A percentile compares a stretch with the other conserved stretches of the same genome.
Evolutionary conservation across 805 yeast species (phyloP).

Genomic region (Lipomyces chichibuensis): DNA sequence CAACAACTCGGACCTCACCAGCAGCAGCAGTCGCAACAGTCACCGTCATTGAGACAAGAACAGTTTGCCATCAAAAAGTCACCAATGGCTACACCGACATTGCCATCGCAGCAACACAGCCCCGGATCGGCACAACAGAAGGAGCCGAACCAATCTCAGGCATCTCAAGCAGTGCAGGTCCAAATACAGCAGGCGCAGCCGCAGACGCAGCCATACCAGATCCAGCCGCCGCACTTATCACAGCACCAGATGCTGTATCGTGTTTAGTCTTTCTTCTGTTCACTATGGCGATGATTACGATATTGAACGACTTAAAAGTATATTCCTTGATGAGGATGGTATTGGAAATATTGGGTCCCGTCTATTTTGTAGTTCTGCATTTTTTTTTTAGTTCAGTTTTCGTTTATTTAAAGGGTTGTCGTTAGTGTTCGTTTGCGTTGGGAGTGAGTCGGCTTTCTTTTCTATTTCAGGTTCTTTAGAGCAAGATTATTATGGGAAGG

Average conservation of each 20-base stretch:
- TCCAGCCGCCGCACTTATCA: not conserved
- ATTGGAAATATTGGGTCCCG: not conserved
- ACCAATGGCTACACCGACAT: conserved; percentile 4
- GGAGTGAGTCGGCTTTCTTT: not conserved
- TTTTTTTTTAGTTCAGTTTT: not conserved
- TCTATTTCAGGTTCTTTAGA: not conserved
- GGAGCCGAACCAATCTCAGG: not conserved
- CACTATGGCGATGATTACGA: not conserved
- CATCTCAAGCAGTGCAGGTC: not conserved
- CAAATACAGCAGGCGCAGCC: not conserved
- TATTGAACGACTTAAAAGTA: not conserved
- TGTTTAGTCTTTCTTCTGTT: not conserved
- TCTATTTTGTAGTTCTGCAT: too few relatives aligned
- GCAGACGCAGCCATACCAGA: not conserved
- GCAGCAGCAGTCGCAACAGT: not conserved
- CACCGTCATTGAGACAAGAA: conserved; percentile 12
- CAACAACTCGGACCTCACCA: conserved; percentile 3
- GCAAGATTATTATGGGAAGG: not conserved
- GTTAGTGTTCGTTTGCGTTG: not conserved
- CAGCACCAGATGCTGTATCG: conserved; percentile 2
- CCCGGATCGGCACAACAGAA: not conserved
- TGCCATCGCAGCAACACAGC: conserved; percentile 7
- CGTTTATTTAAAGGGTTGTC: not conserved
- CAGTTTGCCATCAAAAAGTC: not conserved
- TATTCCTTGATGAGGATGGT: not conserved